phyloP scores from a whole-genome alignment of 2,329 filamentous ascomycete genomes.

The Calonectria naviculata region DNA sequence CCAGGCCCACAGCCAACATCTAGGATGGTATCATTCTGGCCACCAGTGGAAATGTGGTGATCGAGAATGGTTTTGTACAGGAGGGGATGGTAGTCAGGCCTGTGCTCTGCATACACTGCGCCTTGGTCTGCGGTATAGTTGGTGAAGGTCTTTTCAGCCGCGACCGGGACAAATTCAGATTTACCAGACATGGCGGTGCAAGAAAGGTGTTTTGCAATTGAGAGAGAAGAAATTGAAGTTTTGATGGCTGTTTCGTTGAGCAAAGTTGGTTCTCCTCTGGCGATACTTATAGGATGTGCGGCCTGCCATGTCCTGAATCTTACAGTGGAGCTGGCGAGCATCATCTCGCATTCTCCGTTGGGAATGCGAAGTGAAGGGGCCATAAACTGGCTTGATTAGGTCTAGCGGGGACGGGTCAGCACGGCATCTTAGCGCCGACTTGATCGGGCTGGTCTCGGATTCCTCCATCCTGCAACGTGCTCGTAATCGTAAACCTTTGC shows the following conservation, averaged over 20 bases:
- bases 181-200: background rate
- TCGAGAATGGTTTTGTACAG: slow-evolving; percentile 60
- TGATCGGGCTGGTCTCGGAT: background rate
- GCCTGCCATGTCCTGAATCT: no score
- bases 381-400: background rate
- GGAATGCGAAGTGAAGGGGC: background rate
- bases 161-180: background rate
- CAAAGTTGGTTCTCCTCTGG: background rate
- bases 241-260: no score
- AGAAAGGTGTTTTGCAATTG: background rate
- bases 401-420: background rate
- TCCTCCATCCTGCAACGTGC: background rate
- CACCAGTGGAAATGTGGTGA: slow-evolving; percentile 59
- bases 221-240: no score
- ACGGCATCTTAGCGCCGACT: background rate
- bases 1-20: slow-evolving; percentile 71
- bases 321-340: background rate
- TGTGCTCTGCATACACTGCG: slow-evolving; percentile 53
- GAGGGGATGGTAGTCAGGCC: slow-evolving; percentile 54
- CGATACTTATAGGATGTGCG: background rate
- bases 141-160: background rate
- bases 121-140: slow-evolving; percentile 45
- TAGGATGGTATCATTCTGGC: slow-evolving; percentile 54
- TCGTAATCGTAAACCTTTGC: background rate
- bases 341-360: background rate